Evolutionary conservation across 169 alveolate genomes (phyloP).

Genomic region (Plasmodium vivax): DNA sequence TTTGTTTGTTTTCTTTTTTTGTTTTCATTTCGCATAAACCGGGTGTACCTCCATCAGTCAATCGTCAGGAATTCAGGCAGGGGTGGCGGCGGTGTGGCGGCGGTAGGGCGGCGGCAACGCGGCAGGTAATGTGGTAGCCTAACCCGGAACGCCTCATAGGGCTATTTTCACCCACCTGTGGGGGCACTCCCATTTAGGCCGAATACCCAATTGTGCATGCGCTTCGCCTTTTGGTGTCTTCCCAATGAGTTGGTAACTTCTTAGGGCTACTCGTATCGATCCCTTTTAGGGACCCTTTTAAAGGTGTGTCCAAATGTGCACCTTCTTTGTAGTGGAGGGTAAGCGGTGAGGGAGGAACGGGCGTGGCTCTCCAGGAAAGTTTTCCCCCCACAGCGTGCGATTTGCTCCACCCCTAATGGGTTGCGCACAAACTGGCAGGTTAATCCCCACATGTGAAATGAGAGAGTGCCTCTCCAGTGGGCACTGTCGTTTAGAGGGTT

Average conservation of each 20-base stretch:
- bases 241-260: not conserved
- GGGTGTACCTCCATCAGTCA: not conserved
- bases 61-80: not conserved
- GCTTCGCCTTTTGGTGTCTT: not conserved
- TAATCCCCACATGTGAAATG: not conserved
- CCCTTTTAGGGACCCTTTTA: not conserved
- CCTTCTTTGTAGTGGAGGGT: not conserved
- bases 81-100: no score
- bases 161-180: not conserved
- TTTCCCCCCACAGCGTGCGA: not conserved
- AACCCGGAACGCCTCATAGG: not conserved
- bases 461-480: not conserved
- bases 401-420: not conserved
- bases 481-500: not conserved
- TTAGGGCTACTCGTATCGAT: not conserved
- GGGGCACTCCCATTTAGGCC: not conserved
- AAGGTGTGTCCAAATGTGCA: not conserved
- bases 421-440: not conserved
- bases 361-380: not conserved
- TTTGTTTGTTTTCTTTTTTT: conserved; percentile 1
- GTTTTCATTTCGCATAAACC: not conserved
- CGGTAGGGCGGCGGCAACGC: no score
- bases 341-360: not conserved
- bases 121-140: not conserved
- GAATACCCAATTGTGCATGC: not conserved